phyloP scores from a whole-genome alignment of 345 rosid genomes.

The Pugionium dolabratum region DNA sequence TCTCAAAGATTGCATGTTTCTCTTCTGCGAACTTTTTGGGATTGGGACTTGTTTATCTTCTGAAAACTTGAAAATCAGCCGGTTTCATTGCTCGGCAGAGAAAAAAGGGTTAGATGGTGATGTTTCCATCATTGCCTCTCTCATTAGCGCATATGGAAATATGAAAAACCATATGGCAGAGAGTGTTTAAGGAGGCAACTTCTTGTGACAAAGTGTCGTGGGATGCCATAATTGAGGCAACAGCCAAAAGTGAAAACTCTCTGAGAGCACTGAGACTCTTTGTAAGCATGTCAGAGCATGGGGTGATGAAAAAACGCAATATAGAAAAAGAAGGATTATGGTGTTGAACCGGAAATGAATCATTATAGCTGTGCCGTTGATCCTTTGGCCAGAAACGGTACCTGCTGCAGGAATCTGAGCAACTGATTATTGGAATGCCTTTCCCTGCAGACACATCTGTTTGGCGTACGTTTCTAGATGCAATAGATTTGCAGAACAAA shows the following conservation, averaged over 20 bases:
- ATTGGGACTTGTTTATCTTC: slow-evolving; percentile 37
- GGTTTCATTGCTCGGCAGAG: slow-evolving; percentile 60
- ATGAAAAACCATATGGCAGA: slow-evolving; percentile 51
- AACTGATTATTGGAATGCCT: slow-evolving; percentile 65
- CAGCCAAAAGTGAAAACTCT: slow-evolving; percentile 50
- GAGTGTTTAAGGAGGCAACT: slow-evolving; percentile 45
- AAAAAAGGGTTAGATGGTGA: slow-evolving; percentile 51
- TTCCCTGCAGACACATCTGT: slow-evolving; percentile 61
- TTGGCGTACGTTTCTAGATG: slow-evolving; percentile 78
- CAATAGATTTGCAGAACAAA: slow-evolving; percentile 42
- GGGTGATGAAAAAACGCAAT: slow-evolving; percentile 55
- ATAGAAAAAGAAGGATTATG: slow-evolving; percentile 55
- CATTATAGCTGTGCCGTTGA: slow-evolving; percentile 76
- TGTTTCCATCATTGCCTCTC: slow-evolving; percentile 54
- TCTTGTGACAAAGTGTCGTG: slow-evolving; percentile 64
- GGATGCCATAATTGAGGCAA: slow-evolving; percentile 64
- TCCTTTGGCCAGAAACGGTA: slow-evolving; percentile 63
- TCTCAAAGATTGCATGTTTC: slow-evolving; percentile 47
- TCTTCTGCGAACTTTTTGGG: slow-evolving; percentile 56
- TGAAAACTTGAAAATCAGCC: slow-evolving; percentile 53
- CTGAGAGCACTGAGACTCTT: slow-evolving; percentile 52
- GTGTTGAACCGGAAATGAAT: slow-evolving; percentile 66
- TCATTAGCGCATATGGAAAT: slow-evolving; percentile 60
- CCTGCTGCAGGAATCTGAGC: slow-evolving; percentile 58
- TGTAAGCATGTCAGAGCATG: slow-evolving; percentile 48